Conservation (phyloP, 1,284 basidiomycete species). For the Apiotrichum montevideense region DNA sequence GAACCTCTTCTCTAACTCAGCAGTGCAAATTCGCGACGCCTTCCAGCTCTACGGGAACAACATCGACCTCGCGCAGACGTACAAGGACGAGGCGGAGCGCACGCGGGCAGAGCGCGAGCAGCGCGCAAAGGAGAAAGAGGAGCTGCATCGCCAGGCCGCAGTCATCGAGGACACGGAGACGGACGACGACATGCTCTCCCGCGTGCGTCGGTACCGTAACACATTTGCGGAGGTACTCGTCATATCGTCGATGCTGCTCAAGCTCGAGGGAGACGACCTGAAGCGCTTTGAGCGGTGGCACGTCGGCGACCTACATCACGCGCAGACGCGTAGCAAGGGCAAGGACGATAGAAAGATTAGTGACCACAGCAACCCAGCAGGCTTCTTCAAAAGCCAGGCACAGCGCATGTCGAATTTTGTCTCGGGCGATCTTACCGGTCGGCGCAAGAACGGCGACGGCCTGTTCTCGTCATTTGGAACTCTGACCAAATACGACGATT, state of each 20-base stretch:
- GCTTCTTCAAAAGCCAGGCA: no score
- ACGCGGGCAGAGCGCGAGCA: neutral
- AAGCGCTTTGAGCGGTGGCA: conserved; percentile 39
- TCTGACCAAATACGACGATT: neutral
- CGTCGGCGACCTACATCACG: conserved; percentile 5
- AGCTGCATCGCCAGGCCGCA: conserved; percentile 1
- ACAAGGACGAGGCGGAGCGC: neutral
- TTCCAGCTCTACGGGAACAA: conserved; percentile 11
- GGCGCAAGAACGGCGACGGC: no score
- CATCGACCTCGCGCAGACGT: conserved; percentile 1
- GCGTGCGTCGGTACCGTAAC: conserved; percentile 37
- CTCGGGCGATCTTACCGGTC: no score
- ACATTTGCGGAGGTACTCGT: conserved; percentile 46
- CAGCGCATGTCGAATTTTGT: no score
- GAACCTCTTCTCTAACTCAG: neutral
- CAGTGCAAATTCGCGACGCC: conserved; percentile 39
- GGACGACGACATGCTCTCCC: conserved; percentile 24
- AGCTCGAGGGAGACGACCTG: conserved; percentile 41
- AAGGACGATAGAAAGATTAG: neutral
- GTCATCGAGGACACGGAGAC: neutral
- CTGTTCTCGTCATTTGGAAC: neutral
- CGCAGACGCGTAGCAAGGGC: neutral
- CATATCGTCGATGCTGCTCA: conserved; percentile 38
- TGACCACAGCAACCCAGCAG: no score
- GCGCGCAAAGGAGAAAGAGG: neutral